Conservation (phyloP, 179 eudicot species). For the Beta corolliflora region DNA sequence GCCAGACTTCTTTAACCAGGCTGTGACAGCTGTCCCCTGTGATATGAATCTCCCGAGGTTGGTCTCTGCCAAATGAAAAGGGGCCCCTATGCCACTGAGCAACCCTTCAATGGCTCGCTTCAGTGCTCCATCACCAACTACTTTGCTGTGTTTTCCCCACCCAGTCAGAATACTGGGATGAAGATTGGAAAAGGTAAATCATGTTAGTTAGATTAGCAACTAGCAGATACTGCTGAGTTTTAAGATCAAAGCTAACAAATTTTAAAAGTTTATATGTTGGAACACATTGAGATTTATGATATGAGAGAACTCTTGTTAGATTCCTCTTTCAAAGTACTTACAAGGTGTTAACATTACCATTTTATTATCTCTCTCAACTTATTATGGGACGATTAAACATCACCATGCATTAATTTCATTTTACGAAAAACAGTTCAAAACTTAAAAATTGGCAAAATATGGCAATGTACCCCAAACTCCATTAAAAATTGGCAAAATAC, state of each 20-base stretch:
- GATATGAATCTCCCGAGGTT: conserved; percentile 87
- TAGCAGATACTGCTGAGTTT: background rate
- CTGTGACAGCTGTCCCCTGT: conserved; percentile 68
- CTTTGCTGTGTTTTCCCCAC: conserved; percentile 99
- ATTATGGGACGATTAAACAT: no score
- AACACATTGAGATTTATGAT: no score
- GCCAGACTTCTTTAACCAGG: conserved; percentile 81
- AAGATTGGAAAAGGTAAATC: background rate
- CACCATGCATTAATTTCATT: background rate
- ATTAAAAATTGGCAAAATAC: background rate
- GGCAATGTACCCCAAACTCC: background rate
- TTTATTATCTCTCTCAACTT: background rate
- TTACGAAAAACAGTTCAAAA: background rate
- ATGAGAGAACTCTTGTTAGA: background rate
- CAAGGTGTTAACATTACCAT: background rate
- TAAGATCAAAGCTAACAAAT: background rate
- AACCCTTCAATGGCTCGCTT: conserved; percentile 84
- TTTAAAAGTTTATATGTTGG: background rate
- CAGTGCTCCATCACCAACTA: conserved; percentile 80
- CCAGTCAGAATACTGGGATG: conserved; percentile 85
- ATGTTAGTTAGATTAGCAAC: background rate
- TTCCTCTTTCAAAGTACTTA: background rate
- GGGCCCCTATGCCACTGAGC: conserved; percentile 70
- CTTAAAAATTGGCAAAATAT: no score
- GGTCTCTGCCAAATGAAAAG: conserved; percentile 70